Evolutionary conservation across 805 yeast genomes (phyloP), one percentile per base, ranked within the genome.

Genomic region (Dipodascopsis uninucleata): DNA sequence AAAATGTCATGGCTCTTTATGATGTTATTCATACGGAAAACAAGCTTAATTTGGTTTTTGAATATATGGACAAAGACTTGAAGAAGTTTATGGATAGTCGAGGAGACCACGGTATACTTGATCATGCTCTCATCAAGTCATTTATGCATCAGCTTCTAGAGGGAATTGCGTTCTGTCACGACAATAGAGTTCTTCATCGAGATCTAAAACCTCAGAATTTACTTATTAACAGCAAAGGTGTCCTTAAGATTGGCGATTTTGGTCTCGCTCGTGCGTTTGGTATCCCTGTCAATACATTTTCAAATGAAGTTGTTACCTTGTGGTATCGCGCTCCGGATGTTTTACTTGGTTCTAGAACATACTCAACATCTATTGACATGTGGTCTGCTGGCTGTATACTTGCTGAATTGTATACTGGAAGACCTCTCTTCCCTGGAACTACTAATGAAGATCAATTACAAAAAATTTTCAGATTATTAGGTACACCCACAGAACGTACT

Each of bases 261-360:
- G 98, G 98, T 28, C 75, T 93, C 46, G 97, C 97, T 0, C 74
- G 98, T 53, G 98, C 98, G 3, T 93, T 86, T 68, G 98, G 98
- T 14, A 94, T 93, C 42, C 98, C 98, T 1, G 90, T 93, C 52
- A 88, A 94, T 68, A 93, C 98, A 0, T 93, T 89, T 61, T 86
- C 96, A 17, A 93, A 90, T 66, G 98, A 93, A 65, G 97, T 93
- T 41, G 98, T 93, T 35, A 93, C 98, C 0, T 71, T 93, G 53
- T 93, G 98, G 98, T 90, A 90, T 67, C 77, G 98, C 54, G 96
- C 97, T 0, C 98, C 98, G 0, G 98, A 90, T 63, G 97, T 93
- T 24, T 71, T 93, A 41, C 74, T 93, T 61, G 98, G 98, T 2
- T 87, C 96, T 2, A 79, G 96, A 58, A 90, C 94, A 45, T 93